Evolutionary conservation across 2,329 filamentous ascomycete genomes (phyloP).

Genomic region (Thyridium curvatum): DNA sequence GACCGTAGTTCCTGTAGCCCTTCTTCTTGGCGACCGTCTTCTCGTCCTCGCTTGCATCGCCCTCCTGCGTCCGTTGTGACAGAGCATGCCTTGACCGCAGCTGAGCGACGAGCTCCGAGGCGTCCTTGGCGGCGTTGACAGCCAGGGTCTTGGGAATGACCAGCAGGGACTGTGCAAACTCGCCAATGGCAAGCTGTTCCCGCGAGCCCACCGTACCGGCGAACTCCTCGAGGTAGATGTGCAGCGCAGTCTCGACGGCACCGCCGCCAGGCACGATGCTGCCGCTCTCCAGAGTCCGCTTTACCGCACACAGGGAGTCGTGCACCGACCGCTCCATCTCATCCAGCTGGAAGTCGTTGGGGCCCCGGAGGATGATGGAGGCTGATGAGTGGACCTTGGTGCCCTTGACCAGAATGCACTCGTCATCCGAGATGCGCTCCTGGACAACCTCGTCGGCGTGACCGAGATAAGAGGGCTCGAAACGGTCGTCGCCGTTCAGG

Average conservation of each 20-base stretch:
- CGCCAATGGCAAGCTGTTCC: slow-evolving; percentile 95
- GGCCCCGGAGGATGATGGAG: slow-evolving; percentile 89
- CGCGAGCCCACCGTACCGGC: slow-evolving; percentile 94
- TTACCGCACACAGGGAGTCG: slow-evolving; percentile 93
- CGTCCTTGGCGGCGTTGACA: slow-evolving; percentile 94
- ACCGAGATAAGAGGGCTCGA: slow-evolving; percentile 83
- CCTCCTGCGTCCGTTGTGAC: slow-evolving; percentile 84
- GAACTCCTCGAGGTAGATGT: slow-evolving; percentile 99
- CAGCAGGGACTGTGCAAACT: slow-evolving; percentile 92
- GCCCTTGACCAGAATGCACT: slow-evolving; percentile 94
- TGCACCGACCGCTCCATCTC: slow-evolving; percentile 99
- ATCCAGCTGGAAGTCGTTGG: slow-evolving; percentile 94
- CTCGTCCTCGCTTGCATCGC: slow-evolving; percentile 76
- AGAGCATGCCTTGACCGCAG: slow-evolving; percentile 90
- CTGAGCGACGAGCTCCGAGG: slow-evolving; percentile 90
- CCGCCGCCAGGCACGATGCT: slow-evolving; percentile 95
- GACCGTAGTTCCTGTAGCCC: slow-evolving; percentile 97
- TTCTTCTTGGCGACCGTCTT: slow-evolving; percentile 89
- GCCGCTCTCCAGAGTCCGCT: slow-evolving; percentile 93
- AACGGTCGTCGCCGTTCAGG: slow-evolving; percentile 94
- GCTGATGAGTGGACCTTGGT: slow-evolving; percentile 92
- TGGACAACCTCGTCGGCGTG: slow-evolving; percentile 95
- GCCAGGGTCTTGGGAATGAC: slow-evolving; percentile 94
- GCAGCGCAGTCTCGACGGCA: slow-evolving; percentile 95
- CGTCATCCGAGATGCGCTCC: slow-evolving; percentile 96